These are phyloP conservation scores for Westerdykella ornata DNA, from an alignment of 2,329 filamentous ascomycete genomes.

Conservation along the genomic window DNA sequence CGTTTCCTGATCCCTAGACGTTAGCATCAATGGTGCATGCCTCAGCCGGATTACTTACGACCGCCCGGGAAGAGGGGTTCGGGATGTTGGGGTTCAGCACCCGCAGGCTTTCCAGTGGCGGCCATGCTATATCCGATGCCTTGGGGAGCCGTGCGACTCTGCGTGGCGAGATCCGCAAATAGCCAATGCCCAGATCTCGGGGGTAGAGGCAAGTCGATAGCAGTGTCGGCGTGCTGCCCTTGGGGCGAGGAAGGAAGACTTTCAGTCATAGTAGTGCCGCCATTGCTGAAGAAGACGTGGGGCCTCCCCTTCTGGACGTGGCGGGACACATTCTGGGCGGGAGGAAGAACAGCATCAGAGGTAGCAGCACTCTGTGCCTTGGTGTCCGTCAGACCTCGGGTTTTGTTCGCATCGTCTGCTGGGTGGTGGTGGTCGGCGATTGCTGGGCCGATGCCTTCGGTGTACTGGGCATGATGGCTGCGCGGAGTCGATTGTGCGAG, in stretches of 20 bases:
- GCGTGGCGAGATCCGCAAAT: constrained; percentile 19
- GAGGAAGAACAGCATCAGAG: constrained; percentile 16
- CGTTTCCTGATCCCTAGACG: constrained; percentile 41
- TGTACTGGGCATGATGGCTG: constrained; percentile 18
- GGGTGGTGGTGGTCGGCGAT: constrained; percentile 26
- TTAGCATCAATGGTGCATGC: constrained; percentile 3
- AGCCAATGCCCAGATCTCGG: constrained; percentile 30
- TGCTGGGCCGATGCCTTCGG: constrained; percentile 31
- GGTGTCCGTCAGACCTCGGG: constrained; percentile 2
- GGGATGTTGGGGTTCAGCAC: constrained; percentile 31
- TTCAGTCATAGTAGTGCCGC: constrained; percentile 14
- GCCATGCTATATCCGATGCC: constrained; percentile 28
- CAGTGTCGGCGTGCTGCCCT: constrained; percentile 10
- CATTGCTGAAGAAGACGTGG: constrained; percentile 31
- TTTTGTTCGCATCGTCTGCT: constrained; percentile 14
- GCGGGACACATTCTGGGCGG: constrained; percentile 14
- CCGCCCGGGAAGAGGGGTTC: constrained; percentile 37
- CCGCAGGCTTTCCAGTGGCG: constrained; percentile 20
- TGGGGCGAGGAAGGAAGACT: constrained; percentile 17
- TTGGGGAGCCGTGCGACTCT: constrained; percentile 26
- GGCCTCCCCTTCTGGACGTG: constrained; percentile 30
- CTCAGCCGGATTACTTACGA: constrained; percentile 15
- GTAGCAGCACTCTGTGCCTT: constrained; percentile 8
- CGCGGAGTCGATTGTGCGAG: not conserved
- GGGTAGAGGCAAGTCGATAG: constrained; percentile 26